phyloP scores from a whole-genome alignment of 2,329 filamentous ascomycete species.

The Aschersonia sp. region DNA sequence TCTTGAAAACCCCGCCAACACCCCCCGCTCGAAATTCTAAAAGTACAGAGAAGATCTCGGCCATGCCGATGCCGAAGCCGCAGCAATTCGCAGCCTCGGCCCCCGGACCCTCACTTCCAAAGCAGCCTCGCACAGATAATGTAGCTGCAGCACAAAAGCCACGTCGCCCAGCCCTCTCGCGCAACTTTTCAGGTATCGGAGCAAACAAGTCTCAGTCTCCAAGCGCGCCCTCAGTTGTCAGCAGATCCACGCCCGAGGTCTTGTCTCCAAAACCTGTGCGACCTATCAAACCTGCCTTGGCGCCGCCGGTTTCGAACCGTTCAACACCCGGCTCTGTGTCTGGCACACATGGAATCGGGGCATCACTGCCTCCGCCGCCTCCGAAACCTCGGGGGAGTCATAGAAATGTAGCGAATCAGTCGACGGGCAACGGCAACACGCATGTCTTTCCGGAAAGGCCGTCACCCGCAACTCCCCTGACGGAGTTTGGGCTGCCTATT shows the following conservation, averaged over 20 bases:
- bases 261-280: slow-evolving; percentile 19
- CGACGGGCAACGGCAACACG: neutral
- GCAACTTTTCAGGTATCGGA: neutral
- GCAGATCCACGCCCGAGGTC: slow-evolving; percentile 11
- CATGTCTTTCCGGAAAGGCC: neutral
- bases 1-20: neutral
- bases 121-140: neutral
- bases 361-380: slow-evolving; percentile 17
- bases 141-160: neutral
- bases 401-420: slow-evolving; percentile 4
- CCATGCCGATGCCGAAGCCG: slow-evolving; percentile 6
- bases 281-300: slow-evolving; percentile 14
- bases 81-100: slow-evolving; percentile 4
- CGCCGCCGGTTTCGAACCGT: neutral
- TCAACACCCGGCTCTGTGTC: neutral
- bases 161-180: neutral
- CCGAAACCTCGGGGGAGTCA: slow-evolving; percentile 18
- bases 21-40: slow-evolving; percentile 3
- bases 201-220: slow-evolving; percentile 8
- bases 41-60: slow-evolving; percentile 2
- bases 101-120: neutral
- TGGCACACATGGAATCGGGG: neutral
- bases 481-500: slow-evolving; percentile 5
- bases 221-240: slow-evolving; percentile 8
- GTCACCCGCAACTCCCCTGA: neutral